Base-by-base conservation (phyloP, 177 flowering plant genomes). In the Vitis hybrid region DNA sequence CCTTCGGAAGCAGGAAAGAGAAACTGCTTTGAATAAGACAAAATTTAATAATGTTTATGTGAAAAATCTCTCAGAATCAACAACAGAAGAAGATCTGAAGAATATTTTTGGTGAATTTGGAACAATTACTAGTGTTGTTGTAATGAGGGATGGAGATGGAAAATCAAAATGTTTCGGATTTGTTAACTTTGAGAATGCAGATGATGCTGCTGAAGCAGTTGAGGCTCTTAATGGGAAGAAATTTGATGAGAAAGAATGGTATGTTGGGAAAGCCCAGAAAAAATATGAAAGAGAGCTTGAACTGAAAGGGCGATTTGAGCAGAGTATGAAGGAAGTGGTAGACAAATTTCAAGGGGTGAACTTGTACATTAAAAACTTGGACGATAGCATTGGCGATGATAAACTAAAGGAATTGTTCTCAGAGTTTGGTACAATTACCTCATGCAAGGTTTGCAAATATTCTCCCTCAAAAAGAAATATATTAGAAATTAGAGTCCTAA, bases 161-260 rank as follows among this genome's bases (percentile, higher is more conserved):
- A 93, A 90, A 70, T 91, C 98, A 2, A 93, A 85, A 71, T 83
- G 97, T 77, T 91, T 93, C 83, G 95, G 98, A n/a, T 91, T 91
- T 86, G 93, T 91, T 18, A 93, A 93, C 79, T 93, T 88, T 84
- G 93, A 90, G 72, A 87, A 86, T 71, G 71, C 90, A 20, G 95
- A 91, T 71, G 97, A 85, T 83, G 98, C 98, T 84, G 95, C 91
- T n/a, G 72, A 61, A 56, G 85, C 97, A 73, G 94, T 91, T 79
- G 98, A 93, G 60, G 84, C 82, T 27, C 82, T 93, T 13, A 91
- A 93, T 80, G 97, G 94, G 7, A 88, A 85, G 72, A 82, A 76
- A 30, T 46, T 90, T 79, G 93, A 87, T 71, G 94, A 86, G 1
- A 93, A 87, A 79, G 97, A 90, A 32, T 90, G 92, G 97, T 90